Evolutionary conservation across 2,329 filamentous ascomycete genomes (phyloP), one percentile per base, ranked within the genome.

Genomic region (Talaromyces funiculosus): DNA sequence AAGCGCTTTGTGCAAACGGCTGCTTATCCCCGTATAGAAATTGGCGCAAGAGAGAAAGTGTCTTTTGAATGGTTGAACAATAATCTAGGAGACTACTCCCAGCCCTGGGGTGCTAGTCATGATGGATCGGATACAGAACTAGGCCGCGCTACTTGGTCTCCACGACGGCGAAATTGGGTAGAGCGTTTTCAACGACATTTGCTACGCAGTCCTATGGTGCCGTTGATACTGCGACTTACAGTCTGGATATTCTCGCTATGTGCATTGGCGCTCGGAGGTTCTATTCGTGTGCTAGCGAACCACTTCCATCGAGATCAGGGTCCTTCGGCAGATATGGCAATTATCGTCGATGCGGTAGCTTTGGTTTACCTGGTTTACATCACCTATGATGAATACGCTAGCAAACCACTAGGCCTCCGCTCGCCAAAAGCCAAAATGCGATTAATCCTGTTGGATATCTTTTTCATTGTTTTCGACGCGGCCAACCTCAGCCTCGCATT

Each of bases 401-500:
- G 91, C 31, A 95, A 95, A 72, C 94, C 95, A 22, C 80, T 99
- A 20, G 94, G 94, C 1, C 79, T 99, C 62, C 89, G 95, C 45
- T 87, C 87, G 6, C 86, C 91, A 9, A 87, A 87, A 60, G 88
- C 90, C 53, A 99, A 99, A 73, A 89, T 96, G 65, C 86, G 90
- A 14, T 84, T 99, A 54, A 90, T 97, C 62, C 85, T 99, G 59
- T 84, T 96, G 61, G 94, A 99, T 75, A 82, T 99, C 3, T 87
- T 97, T 69, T 99, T 99, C 73, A 96, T 99, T 69, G 92, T 97
- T 43, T 96, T 99, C 78, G 93, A 96, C 74, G 92, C 92, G 3
- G 92, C 92, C 56, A 97, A 96, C 76, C 84, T 96, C 26, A 90
- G 90, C 42, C 80, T 99, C 64, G 92, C 93, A 1, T 96, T 97